Evolutionary conservation across 495 filamentous ascomycete genomes (phyloP).

Genomic region (Aspergillus kassunensis): DNA sequence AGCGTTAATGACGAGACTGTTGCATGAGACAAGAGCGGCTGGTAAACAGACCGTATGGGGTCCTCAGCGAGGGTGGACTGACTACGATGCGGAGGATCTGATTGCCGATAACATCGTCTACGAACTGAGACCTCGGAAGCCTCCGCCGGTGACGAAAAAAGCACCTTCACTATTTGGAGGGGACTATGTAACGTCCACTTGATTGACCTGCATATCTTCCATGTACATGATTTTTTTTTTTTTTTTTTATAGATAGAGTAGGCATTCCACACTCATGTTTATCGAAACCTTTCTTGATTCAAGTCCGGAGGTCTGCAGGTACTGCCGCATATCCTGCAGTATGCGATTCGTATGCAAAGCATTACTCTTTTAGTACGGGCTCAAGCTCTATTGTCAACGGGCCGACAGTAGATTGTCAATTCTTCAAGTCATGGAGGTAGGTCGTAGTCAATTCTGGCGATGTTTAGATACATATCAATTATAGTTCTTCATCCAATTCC

Average conservation of each 20-base stretch:
- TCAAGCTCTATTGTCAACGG: no score
- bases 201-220: no score
- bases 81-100: conserved; percentile 28
- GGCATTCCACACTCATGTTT: no score
- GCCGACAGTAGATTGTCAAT: conserved; percentile 6
- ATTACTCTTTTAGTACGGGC: no score
- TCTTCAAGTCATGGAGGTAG: background rate
- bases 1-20: conserved; percentile 64
- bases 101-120: conserved; percentile 8
- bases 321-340: no score
- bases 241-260: no score
- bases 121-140: conserved; percentile 3
- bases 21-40: conserved; percentile 48
- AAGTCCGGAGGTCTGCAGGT: no score
- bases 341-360: background rate
- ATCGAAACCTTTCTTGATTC: no score
- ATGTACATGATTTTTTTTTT: no score
- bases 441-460: background rate
- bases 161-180: no score
- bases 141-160: background rate
- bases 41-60: conserved; percentile 64
- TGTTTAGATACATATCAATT: conserved; percentile 18
- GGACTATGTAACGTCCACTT: no score
- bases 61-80: conserved; percentile 62
- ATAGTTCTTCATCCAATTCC: conserved; percentile 60